Percentiles rank a stretch among this genome's conserved stretches.
phyloP scores from a whole-genome alignment of 768 basidiomycete species.

The Boletus rubroflammeus region DNA sequence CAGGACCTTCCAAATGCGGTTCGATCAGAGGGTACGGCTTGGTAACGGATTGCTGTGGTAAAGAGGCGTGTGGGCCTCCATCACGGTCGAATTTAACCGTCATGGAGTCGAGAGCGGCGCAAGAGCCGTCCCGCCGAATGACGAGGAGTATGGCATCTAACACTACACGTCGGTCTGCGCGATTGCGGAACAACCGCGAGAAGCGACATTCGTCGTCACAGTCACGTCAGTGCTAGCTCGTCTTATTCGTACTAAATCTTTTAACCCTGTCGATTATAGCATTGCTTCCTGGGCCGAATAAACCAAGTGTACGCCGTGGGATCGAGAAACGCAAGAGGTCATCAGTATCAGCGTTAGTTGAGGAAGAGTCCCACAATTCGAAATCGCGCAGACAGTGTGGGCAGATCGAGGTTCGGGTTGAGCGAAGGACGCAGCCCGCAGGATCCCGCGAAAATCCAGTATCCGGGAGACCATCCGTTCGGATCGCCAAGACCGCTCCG shows the following conservation, averaged over 20 bases:
- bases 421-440: not conserved
- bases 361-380: not conserved
- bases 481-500: not conserved
- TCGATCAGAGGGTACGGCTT: conserved; percentile 2
- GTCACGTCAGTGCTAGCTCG: conserved; percentile 13
- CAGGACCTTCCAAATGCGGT: conserved; percentile 33
- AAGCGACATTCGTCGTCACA: conserved; percentile 1
- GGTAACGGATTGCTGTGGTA: not conserved
- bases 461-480: not conserved
- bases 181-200: conserved; percentile 8
- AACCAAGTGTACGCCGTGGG: not conserved
- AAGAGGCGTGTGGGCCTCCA: not conserved
- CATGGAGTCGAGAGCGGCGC: conserved; percentile 19
- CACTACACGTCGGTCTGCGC: conserved; percentile 22
- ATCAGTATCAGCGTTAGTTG: not conserved
- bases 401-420: conserved; percentile 4
- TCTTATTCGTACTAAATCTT: not conserved
- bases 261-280: conserved; percentile 9
- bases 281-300: not conserved
- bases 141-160: conserved; percentile 26
- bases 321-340: conserved; percentile 12
- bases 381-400: conserved; percentile 14
- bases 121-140: conserved; percentile 8
- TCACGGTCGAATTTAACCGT: not conserved
- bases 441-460: conserved; percentile 1